Percentiles rank a stretch among this genome's conserved stretches.
phyloP scores from a whole-genome alignment of 768 basidiomycete species.

The Xerocomellus chrysenteron region DNA sequence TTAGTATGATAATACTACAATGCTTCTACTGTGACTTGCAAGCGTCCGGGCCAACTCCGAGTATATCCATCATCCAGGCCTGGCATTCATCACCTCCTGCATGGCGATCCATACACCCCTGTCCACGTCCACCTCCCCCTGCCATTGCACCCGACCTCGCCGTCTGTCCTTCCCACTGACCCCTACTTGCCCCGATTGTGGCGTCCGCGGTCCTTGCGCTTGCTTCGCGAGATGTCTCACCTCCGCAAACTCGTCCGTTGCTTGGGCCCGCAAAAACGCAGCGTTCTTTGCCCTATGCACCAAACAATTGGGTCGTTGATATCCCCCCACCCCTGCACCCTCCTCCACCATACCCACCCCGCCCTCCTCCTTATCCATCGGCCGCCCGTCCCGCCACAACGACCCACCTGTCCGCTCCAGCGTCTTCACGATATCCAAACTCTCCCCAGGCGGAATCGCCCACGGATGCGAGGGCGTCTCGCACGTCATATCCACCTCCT shows the following conservation, averaged over 20 bases:
- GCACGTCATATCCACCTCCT: slow-evolving; percentile 96
- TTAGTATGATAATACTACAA: neutral
- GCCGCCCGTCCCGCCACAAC: slow-evolving; percentile 54
- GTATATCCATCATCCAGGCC: neutral
- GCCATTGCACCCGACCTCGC: slow-evolving; percentile 2
- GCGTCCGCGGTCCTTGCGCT: slow-evolving; percentile 13
- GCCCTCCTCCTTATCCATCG: slow-evolving; percentile 43
- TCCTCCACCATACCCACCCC: neutral
- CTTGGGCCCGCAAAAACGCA: slow-evolving; percentile 75
- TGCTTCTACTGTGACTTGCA: neutral
- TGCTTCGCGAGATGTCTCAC: slow-evolving; percentile 66
- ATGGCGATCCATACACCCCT: slow-evolving; percentile 20
- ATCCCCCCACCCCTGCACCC: slow-evolving; percentile 40
- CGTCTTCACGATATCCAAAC: slow-evolving; percentile 64
- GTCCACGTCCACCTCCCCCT: slow-evolving; percentile 14
- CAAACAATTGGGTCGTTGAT: slow-evolving; percentile 58
- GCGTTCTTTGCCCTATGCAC: slow-evolving; percentile 61
- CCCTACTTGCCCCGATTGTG: neutral
- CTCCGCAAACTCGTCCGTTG: slow-evolving; percentile 67
- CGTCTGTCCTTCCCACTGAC: slow-evolving; percentile 4
- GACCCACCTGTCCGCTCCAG: slow-evolving; percentile 74
- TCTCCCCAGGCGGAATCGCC: slow-evolving; percentile 86
- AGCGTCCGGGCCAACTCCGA: neutral
- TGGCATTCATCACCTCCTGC: slow-evolving; percentile 21
- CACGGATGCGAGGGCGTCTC: slow-evolving; percentile 88